phyloP scores from a whole-genome alignment of 2,329 filamentous ascomycete genomes.

The Penicillium olsonii region DNA sequence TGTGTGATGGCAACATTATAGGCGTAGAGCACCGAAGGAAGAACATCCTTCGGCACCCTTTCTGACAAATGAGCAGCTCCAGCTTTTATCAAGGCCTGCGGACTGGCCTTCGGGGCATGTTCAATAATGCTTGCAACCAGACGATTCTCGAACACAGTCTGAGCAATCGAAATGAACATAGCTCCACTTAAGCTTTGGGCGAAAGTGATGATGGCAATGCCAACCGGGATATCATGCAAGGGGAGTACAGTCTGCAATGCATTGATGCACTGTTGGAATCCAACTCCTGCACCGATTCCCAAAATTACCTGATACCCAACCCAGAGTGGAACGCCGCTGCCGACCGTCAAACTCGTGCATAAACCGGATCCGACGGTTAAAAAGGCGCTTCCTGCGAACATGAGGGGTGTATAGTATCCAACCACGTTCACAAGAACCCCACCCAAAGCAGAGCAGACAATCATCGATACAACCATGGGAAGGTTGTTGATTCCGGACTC shows the following conservation, averaged over 20 bases:
- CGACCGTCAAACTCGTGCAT: conserved; percentile 36
- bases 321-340: conserved; percentile 33
- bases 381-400: conserved; percentile 33
- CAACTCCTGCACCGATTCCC: conserved; percentile 39
- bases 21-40: conserved; percentile 34
- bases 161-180: conserved; percentile 39
- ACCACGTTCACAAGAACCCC: conserved; percentile 33
- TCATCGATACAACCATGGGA: conserved; percentile 36
- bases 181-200: conserved; percentile 40
- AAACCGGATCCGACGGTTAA: conserved; percentile 38
- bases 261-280: conserved; percentile 39
- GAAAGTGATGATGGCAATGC: conserved; percentile 40
- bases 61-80: conserved; percentile 41
- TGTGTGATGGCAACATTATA: conserved; percentile 42
- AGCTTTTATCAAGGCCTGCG: conserved; percentile 29
- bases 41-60: conserved; percentile 25
- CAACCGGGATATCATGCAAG: conserved; percentile 36
- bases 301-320: conserved; percentile 42
- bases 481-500: conserved; percentile 41
- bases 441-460: conserved; percentile 34
- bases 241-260: conserved; percentile 38
- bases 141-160: conserved; percentile 42
- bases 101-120: conserved; percentile 29
- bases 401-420: conserved; percentile 45
- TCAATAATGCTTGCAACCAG: conserved; percentile 29